Base-by-base conservation (phyloP, 2,329 filamentous ascomycete genomes). In the Pseudogymnoascus sp. region DNA sequence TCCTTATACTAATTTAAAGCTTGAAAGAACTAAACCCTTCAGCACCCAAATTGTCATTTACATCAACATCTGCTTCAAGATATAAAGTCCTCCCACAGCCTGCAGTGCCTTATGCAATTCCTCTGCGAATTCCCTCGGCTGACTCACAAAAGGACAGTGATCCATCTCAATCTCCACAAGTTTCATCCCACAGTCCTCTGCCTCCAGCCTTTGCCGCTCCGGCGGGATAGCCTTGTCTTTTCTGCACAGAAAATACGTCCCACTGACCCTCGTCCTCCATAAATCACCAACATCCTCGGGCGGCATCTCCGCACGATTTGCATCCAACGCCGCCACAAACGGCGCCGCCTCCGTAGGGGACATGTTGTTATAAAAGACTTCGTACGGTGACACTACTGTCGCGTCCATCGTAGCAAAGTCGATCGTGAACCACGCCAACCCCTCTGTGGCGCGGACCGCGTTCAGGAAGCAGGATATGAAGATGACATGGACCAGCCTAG, bases 81-180 rank as follows among this genome's bases (percentile, higher is more conserved):
- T 7, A 31, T 31, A 7, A 31, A 31, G 9, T 31, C 29, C 29
- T 31, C 29, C 9, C 29, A 7, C 29, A 31, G 29, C 29, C 15
- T 60, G 17, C 15, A 60, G 59, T 7, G 15, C 59, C 59, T 60
- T 60, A 37, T 60, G 17, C 26, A 60, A 37, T 60, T 60, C 31
- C 33, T 42, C 59, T 10, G 59, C 19, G 15, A 60, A 60, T 21
- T 60, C 59, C 33, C 23, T 5, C 6, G 33, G 59, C 31, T 60
- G 59, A n/a, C 59, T 60, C 19, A 60, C 59, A 60, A 60, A 60
- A 10, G 59, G 59, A 42, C 59, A 60, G n/a, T 60, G 59, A 60
- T 60, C 59, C 59, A 60, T 60, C 21, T 60, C 59, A 60, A 60
- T 33, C 59, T 60, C 31, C 23, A 60, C 33, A 23, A 42, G 33